Evolutionary conservation across 2,329 filamentous ascomycete genomes (phyloP).

Genomic region (Xylaria digitata): DNA sequence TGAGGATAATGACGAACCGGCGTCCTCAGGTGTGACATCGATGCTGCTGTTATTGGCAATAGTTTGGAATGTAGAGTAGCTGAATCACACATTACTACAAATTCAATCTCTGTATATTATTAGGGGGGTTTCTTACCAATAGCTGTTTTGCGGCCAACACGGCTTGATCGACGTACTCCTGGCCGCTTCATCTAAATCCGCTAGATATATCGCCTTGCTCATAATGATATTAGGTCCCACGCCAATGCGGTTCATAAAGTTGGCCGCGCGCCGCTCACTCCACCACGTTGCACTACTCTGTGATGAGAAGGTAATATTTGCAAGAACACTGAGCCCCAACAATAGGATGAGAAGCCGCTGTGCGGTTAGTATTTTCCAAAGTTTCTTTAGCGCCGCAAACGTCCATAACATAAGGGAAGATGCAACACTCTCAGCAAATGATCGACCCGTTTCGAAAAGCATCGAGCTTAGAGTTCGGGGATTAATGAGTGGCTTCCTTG

Average conservation of each 20-base stretch:
- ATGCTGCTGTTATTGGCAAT: conserved; percentile 69
- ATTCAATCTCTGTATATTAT: neutral
- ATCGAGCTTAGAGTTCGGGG: conserved; percentile 74
- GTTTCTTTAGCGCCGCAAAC: conserved; percentile 71
- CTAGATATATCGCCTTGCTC: conserved; percentile 86
- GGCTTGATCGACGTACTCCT: conserved; percentile 51
- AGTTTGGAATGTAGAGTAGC: conserved; percentile 71
- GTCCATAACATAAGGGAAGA: conserved; percentile 83
- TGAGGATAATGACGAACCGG: conserved; percentile 58
- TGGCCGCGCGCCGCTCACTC: conserved; percentile 81
- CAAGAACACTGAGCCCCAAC: conserved; percentile 74
- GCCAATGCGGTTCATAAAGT: conserved; percentile 84
- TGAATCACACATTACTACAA: conserved; percentile 43
- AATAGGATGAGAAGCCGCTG: conserved; percentile 79
- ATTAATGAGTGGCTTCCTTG: conserved; percentile 69
- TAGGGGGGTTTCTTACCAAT: conserved; percentile 55
- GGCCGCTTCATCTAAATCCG: conserved; percentile 77
- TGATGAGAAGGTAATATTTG: conserved; percentile 81
- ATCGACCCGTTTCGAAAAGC: conserved; percentile 77
- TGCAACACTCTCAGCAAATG: conserved; percentile 78
- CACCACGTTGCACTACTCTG: conserved; percentile 83
- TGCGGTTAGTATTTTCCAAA: conserved; percentile 76
- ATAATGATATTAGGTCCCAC: conserved; percentile 82
- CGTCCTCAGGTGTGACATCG: conserved; percentile 66
- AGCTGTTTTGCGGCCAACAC: conserved; percentile 60